phyloP scores from a whole-genome alignment of 805 yeast species.

The Starmerella gropengiesseri region DNA sequence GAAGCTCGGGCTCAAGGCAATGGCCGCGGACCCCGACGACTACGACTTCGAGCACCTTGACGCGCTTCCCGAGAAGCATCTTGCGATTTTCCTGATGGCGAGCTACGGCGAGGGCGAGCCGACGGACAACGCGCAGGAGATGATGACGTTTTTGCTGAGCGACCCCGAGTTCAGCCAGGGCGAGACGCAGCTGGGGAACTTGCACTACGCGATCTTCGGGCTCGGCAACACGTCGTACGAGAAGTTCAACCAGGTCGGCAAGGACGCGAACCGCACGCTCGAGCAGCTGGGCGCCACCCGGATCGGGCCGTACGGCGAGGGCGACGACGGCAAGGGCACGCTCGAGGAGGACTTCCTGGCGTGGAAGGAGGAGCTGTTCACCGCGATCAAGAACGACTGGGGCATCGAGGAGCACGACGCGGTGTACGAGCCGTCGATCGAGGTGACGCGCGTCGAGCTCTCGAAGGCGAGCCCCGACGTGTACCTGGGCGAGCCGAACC shows the following conservation, averaged over 20 bases:
- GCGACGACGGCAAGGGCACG: constrained; percentile 91
- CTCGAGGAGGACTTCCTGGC: constrained; percentile 89
- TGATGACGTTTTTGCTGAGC: constrained; percentile 52
- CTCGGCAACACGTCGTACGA: constrained; percentile 93
- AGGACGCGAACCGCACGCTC: constrained; percentile 41
- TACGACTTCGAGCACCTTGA: constrained; percentile 72
- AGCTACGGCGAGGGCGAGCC: constrained; percentile 99
- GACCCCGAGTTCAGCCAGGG: constrained; percentile 40
- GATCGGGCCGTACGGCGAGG: constrained; percentile 73
- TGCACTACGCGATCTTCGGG: constrained; percentile 72
- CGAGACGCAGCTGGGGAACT: constrained; percentile 35
- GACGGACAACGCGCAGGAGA: constrained; percentile 82
- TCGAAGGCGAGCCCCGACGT: constrained; percentile 35
- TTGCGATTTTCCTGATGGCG: constrained; percentile 72
- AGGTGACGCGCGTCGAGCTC: constrained; percentile 26
- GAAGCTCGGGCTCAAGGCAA: constrained; percentile 66
- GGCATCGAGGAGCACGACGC: constrained; percentile 71
- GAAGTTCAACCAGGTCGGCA: constrained; percentile 72
- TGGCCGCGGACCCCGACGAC: constrained; percentile 82
- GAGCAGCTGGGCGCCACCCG: constrained; percentile 58
- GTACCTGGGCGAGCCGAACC: constrained; percentile 74
- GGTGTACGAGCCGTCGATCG: constrained; percentile 59
- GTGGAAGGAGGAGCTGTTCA: constrained; percentile 79
- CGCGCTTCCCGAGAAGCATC: constrained; percentile 45
- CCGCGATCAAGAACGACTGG: constrained; percentile 50